phyloP scores from a whole-genome alignment of 345 rosid genomes.

The Citrus hindsii region DNA sequence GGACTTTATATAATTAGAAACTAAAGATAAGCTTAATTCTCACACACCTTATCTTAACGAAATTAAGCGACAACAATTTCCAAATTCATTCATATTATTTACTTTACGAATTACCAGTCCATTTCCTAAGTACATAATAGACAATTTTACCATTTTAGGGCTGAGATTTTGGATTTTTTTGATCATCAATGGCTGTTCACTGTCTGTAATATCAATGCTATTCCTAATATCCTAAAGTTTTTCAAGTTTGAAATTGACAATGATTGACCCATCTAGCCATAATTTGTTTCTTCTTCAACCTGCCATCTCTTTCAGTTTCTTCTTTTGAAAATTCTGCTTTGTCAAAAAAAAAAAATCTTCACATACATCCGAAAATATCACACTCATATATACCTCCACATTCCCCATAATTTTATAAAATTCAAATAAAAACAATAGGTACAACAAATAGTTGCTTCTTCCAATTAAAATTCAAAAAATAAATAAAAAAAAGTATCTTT shows the following conservation, averaged over 20 bases:
- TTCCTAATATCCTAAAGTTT: background rate
- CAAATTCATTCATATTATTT: background rate
- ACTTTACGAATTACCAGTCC: background rate
- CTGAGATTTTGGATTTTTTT: background rate
- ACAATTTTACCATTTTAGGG: background rate
- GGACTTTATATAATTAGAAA: conserved; percentile 18
- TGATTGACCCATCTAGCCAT: background rate
- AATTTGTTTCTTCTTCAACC: background rate
- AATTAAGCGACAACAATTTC: background rate
- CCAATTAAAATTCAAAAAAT: no score
- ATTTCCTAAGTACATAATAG: background rate
- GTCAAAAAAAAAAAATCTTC: no score
- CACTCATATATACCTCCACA: no score
- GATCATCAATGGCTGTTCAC: no score
- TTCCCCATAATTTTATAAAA: no score
- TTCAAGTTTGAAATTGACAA: background rate
- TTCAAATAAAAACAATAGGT: no score
- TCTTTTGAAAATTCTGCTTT: no score
- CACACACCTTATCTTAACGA: background rate
- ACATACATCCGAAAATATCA: no score
- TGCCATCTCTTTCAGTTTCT: no score
- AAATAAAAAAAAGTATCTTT: no score
- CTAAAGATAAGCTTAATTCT: background rate
- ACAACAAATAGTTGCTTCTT: no score
- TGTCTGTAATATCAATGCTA: background rate